Evolutionary conservation across 257 asterid genomes (phyloP).

Genomic region (Solanum boliviense): DNA sequence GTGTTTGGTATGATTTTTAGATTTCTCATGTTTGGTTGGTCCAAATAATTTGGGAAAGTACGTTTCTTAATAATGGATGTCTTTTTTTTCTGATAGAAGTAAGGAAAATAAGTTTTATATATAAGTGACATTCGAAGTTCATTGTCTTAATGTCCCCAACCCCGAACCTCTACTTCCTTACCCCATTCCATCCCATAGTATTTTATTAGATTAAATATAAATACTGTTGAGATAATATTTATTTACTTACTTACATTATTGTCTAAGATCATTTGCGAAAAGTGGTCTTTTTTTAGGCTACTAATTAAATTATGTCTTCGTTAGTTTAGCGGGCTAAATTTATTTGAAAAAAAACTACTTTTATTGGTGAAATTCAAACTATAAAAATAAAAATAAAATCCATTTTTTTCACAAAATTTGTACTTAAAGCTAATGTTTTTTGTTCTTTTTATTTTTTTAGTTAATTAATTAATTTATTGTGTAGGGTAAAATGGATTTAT

Average conservation of each 20-base stretch:
- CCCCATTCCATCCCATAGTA: neutral
- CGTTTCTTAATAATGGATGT: no score
- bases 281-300: neutral
- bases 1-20: neutral
- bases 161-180: neutral
- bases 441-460: neutral
- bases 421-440: neutral
- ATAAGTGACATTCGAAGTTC: neutral
- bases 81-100: neutral
- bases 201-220: neutral
- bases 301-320: neutral
- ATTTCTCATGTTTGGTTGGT: neutral
- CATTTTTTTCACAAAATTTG: neutral
- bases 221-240: neutral
- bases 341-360: neutral
- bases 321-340: neutral
- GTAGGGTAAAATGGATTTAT: slow-evolving; percentile 23
- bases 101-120: neutral
- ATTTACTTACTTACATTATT: neutral
- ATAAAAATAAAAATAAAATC: no score
- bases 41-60: neutral
- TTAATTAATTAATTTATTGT: neutral
- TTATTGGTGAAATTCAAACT: neutral
- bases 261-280: neutral
- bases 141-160: neutral